A percentile compares a stretch with the other conserved stretches of the same genome.
Conservation (phyloP, 2,329 filamentous ascomycete genomes). For the Ramichloridium luteum region DNA sequence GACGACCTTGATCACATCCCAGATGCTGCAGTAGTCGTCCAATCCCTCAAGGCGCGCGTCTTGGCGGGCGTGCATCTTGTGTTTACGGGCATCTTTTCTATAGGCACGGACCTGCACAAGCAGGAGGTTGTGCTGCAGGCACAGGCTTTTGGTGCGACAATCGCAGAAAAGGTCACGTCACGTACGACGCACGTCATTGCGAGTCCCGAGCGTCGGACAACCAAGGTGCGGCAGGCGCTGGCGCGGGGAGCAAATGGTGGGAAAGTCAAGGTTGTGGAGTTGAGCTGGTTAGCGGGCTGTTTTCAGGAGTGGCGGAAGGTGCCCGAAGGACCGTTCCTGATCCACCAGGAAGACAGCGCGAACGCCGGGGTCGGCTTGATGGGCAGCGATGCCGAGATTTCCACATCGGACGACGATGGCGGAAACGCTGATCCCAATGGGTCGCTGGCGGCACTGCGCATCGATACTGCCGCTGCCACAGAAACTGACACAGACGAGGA, state of each 20-base stretch:
- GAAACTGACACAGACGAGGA: slow-evolving; percentile 25
- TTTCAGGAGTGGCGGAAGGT: slow-evolving; percentile 72
- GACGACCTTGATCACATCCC: slow-evolving; percentile 53
- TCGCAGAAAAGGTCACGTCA: slow-evolving; percentile 46
- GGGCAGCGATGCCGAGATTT: slow-evolving; percentile 22
- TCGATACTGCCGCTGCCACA: slow-evolving; percentile 18
- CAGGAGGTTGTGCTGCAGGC: slow-evolving; percentile 85
- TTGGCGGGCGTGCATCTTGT: slow-evolving; percentile 68
- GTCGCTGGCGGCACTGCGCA: slow-evolving; percentile 6
- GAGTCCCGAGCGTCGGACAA: slow-evolving; percentile 60
- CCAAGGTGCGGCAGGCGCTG: slow-evolving; percentile 73
- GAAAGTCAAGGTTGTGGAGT: slow-evolving; percentile 75
- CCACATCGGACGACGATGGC: slow-evolving; percentile 35
- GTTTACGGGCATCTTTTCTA: slow-evolving; percentile 78
- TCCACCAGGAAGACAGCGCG: slow-evolving; percentile 62
- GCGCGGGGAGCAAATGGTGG: slow-evolving; percentile 61
- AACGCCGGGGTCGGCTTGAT: slow-evolving; percentile 15
- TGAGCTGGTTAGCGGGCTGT: slow-evolving; percentile 78
- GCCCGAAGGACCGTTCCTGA: slow-evolving; percentile 66
- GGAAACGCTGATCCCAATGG: slow-evolving; percentile 24
- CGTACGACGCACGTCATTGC: slow-evolving; percentile 60
- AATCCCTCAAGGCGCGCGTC: slow-evolving; percentile 63
- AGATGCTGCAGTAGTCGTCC: slow-evolving; percentile 76
- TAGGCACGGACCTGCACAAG: slow-evolving; percentile 56
- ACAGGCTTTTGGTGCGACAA: slow-evolving; percentile 66